Evolutionary conservation across 2,329 filamentous ascomycete genomes (phyloP), one percentile per base, ranked within the genome.

Genomic region (Claviceps africana): DNA sequence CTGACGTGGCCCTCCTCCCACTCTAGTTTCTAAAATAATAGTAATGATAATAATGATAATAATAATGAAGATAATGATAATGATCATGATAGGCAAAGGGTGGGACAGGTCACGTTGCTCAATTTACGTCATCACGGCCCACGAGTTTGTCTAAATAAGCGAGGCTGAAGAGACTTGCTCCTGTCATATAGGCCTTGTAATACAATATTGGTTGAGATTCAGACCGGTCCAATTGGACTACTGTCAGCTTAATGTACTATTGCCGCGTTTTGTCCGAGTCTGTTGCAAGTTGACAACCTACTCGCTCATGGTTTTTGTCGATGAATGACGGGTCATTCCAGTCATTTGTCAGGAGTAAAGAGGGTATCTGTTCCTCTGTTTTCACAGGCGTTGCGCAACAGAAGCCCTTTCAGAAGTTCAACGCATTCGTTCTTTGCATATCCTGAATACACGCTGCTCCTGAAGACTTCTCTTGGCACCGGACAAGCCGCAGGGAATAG

Each of bases 131-230:
- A 33, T 7, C 44, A 21, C n/a, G 17, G 19, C n/a, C 7, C 4
- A 40, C 22, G 47, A 51, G 37, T 39, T 54, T 40, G 49, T 42
- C 30, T 19, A 40, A 47, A 22, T 28, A 52, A 43, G 39, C 49
- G 49, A 52, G 31, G n/a, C 45, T 50, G 13, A 28, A 17, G 35
- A 19, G 37, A 19, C 9, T n/a, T 15, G 33, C 22, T 28, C 17
- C 21, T 19, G 46, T 22, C 19, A 30, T 6, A 47, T 42, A 22
- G 33, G 13, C 15, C 21, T n/a, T 40, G 50, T 51, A 5, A 21
- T 42, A 51, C 50, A 15, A 22, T 21, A n/a, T 17, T 46, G 43
- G 35, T n/a, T 11, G 25, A 39, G 25, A 13, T n/a, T 19, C 6
- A 31, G 50, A 22, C 43, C 15, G 25, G 13, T 28, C 33, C 15